Evolutionary conservation across 2,329 filamentous ascomycete species (phyloP).

Genomic region (Stagonosporopsis chrysanthemi): DNA sequence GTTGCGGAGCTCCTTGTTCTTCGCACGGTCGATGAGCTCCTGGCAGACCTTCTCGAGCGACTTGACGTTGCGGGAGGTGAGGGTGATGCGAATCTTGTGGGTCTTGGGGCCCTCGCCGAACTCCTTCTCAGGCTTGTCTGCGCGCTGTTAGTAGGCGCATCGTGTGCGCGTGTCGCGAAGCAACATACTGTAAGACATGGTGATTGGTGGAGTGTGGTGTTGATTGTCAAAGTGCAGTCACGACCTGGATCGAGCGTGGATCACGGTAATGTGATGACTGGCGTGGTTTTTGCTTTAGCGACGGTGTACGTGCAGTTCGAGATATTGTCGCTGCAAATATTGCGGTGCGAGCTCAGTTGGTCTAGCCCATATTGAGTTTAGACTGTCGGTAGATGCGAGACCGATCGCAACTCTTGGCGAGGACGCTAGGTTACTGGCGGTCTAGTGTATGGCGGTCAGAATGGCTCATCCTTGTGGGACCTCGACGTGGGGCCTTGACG

Average conservation of each 20-base stretch:
- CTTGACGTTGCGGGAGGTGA: slow-evolving; percentile 93
- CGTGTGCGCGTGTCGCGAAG: not conserved
- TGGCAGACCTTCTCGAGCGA: slow-evolving; percentile 88
- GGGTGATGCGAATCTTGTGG: slow-evolving; percentile 98
- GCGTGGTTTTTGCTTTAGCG: slow-evolving; percentile 41
- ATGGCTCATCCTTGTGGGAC: slow-evolving; percentile 35
- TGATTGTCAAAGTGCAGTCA: slow-evolving; percentile 52
- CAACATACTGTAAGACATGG: slow-evolving; percentile 47
- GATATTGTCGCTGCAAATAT: slow-evolving; percentile 21
- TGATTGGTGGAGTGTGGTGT: slow-evolving; percentile 34
- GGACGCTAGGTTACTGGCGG: not conserved
- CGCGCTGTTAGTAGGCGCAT: slow-evolving; percentile 21
- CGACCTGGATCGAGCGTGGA: slow-evolving; percentile 55
- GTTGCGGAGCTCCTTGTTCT: slow-evolving; percentile 97
- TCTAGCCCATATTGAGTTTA: not conserved
- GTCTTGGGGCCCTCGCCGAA: slow-evolving; percentile 92
- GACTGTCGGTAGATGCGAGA: not conserved
- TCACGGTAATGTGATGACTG: slow-evolving; percentile 64
- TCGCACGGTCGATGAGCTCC: slow-evolving; percentile 98
- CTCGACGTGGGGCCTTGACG: slow-evolving; percentile 23
- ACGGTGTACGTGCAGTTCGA: slow-evolving; percentile 40
- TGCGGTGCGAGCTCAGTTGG: not conserved
- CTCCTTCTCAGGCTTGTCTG: slow-evolving; percentile 87
- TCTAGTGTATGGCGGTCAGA: slow-evolving; percentile 19
- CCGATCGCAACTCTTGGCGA: not conserved